These are phyloP conservation scores for Sarcomyxa edulis DNA, from an alignment of 768 basidiomycete genomes.

Conservation along the genomic window DNA sequence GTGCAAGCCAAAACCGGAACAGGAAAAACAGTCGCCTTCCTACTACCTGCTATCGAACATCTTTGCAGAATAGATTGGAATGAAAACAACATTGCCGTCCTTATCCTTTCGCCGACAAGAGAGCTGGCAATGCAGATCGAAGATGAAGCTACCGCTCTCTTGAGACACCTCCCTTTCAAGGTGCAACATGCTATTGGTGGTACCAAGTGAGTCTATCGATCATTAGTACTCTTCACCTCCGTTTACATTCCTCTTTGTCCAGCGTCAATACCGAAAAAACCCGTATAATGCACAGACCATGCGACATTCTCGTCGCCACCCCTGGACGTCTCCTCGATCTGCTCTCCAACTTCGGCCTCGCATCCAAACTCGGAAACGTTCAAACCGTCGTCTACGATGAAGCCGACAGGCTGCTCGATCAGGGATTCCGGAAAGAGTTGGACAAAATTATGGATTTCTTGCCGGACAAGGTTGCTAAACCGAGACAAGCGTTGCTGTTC, in stretches of 20 bases:
- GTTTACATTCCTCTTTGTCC: slow-evolving; percentile 1
- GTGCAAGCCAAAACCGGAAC: slow-evolving; percentile 59
- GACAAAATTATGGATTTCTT: slow-evolving; percentile 51
- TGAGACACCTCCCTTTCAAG: slow-evolving; percentile 33
- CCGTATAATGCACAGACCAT: slow-evolving; percentile 20
- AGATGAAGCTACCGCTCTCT: slow-evolving; percentile 51
- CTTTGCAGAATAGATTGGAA: slow-evolving; percentile 35
- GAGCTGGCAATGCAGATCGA: slow-evolving; percentile 63
- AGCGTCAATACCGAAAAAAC: slow-evolving; percentile 13
- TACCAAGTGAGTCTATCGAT: slow-evolving; percentile 30
- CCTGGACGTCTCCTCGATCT: slow-evolving; percentile 75
- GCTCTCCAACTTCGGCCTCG: slow-evolving; percentile 35
- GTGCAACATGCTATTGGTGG: slow-evolving; percentile 53
- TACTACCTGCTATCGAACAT: slow-evolving; percentile 69
- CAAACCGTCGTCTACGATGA: slow-evolving; percentile 61
- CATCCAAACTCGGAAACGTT: slow-evolving; percentile 29
- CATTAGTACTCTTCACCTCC: neutral
- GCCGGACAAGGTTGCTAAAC: slow-evolving; percentile 40
- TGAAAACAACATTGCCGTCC: slow-evolving; percentile 41
- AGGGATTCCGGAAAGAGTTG: slow-evolving; percentile 65
- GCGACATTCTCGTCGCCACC: slow-evolving; percentile 65
- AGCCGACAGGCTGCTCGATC: slow-evolving; percentile 69
- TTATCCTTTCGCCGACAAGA: slow-evolving; percentile 68
- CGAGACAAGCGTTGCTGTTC: slow-evolving; percentile 64
- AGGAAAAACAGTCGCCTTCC: slow-evolving; percentile 73